phyloP scores from a whole-genome alignment of 768 basidiomycete species.

The Psilocybe subaeruginosa region DNA sequence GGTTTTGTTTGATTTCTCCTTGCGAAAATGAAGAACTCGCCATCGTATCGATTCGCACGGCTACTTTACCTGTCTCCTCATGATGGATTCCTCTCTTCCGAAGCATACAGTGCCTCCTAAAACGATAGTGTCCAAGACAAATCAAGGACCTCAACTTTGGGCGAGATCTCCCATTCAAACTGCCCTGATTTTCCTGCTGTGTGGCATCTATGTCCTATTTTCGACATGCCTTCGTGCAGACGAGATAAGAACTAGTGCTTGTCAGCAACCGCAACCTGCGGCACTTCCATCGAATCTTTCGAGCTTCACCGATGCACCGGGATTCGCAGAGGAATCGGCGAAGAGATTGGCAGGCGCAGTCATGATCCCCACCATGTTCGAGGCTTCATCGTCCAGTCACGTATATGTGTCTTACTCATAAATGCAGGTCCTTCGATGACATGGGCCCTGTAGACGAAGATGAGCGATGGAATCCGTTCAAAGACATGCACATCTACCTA shows the following conservation, averaged over 20 bases:
- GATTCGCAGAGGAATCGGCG: slow-evolving; percentile 24
- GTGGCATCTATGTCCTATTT: background rate
- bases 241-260: slow-evolving; percentile 1
- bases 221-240: no score
- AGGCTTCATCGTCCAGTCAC: background rate
- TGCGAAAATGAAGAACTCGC: no score
- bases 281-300: slow-evolving; percentile 24
- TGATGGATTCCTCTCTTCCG: background rate
- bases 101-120: background rate
- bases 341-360: slow-evolving; percentile 29
- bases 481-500: slow-evolving; percentile 28
- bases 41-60: no score
- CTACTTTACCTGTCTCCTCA: background rate
- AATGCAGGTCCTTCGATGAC: slow-evolving; percentile 31
- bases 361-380: slow-evolving; percentile 30
- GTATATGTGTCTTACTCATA: background rate
- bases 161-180: background rate
- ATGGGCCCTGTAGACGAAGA: slow-evolving; percentile 31
- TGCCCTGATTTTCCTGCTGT: background rate
- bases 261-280: slow-evolving; percentile 25
- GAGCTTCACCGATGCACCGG: slow-evolving; percentile 20
- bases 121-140: background rate
- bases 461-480: slow-evolving; percentile 29
- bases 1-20: no score
- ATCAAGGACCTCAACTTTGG: background rate